A percentile compares a stretch with the other conserved stretches of the same genome.
Conservation (phyloP, 805 yeast genomes). For the Candida khao-thaluensis region DNA sequence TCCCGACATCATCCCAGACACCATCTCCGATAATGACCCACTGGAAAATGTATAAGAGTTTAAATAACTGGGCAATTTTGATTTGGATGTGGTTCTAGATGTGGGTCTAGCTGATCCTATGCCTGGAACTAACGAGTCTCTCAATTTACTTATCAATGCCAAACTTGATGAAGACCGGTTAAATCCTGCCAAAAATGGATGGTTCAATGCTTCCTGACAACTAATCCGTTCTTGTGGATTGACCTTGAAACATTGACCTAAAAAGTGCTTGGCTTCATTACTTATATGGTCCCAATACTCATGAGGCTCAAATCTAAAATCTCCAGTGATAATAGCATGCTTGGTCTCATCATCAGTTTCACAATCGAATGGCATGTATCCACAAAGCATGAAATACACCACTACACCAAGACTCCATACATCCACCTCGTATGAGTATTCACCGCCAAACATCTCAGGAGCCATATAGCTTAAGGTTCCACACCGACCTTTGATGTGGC, state of each 20-base stretch:
- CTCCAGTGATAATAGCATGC: constrained; percentile 58
- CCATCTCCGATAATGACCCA: neutral
- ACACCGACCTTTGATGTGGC: constrained; percentile 41
- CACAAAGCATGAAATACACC: constrained; percentile 66
- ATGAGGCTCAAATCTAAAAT: constrained; percentile 60
- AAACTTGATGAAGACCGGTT: constrained; percentile 10
- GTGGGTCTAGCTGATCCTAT: too few species aligned
- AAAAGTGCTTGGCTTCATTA: constrained; percentile 54
- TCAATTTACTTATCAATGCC: constrained; percentile 11
- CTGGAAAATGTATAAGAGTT: neutral
- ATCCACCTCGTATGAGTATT: constrained; percentile 60
- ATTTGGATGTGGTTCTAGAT: neutral
- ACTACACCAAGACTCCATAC: constrained; percentile 78
- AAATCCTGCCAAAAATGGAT: constrained; percentile 11
- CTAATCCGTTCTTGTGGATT: constrained; percentile 48
- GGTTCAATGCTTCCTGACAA: constrained; percentile 23
- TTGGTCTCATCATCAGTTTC: constrained; percentile 67
- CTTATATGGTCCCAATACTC: constrained; percentile 55
- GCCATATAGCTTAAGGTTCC: constrained; percentile 79
- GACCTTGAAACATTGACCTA: constrained; percentile 50
- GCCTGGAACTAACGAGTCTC: constrained; percentile 9
- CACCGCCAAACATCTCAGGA: constrained; percentile 58
- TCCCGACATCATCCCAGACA: too few species aligned
- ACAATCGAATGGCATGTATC: constrained; percentile 77
- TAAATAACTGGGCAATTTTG: too few species aligned